Evolutionary conservation across 495 filamentous ascomycete species (phyloP).

Genomic region (Pseudoneurospora amorphoporcata): DNA sequence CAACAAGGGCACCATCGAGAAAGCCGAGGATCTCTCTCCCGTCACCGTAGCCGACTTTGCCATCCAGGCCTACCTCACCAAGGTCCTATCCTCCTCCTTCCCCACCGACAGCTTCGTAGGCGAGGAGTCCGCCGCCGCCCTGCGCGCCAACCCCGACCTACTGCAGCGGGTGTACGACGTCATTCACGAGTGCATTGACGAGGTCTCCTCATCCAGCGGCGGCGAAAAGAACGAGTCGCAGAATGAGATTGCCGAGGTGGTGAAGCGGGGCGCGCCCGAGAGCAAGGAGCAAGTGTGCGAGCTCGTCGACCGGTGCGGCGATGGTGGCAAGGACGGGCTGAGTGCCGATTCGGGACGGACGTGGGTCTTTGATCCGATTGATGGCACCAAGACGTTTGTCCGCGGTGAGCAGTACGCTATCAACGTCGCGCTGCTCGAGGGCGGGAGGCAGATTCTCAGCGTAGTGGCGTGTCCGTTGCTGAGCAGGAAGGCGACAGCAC

Average conservation of each 20-base stretch:
- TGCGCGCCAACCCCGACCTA: constrained; percentile 39
- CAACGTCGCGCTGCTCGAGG: constrained; percentile 34
- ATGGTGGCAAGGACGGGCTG: constrained; percentile 19
- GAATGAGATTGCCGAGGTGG: not conserved
- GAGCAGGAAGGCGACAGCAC: constrained; percentile 25
- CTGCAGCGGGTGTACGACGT: constrained; percentile 44
- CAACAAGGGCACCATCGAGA: constrained; percentile 23
- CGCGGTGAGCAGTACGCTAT: constrained; percentile 50
- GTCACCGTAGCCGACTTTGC: constrained; percentile 63
- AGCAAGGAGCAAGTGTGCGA: constrained; percentile 47
- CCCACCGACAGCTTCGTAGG: constrained; percentile 50
- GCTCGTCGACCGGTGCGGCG: constrained; percentile 51
- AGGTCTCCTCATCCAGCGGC: constrained; percentile 16
- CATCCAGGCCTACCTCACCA: constrained; percentile 52
- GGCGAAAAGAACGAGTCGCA: constrained; percentile 17
- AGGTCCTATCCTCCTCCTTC: constrained; percentile 42
- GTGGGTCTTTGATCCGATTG: constrained; percentile 66
- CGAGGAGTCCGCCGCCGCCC: constrained; percentile 49
- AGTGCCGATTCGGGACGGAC: constrained; percentile 24
- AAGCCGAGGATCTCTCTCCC: constrained; percentile 45
- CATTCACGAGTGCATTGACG: constrained; percentile 15
- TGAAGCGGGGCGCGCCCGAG: constrained; percentile 25
- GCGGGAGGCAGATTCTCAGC: constrained; percentile 26
- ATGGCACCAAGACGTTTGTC: constrained; percentile 60
- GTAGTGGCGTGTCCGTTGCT: constrained; percentile 50